These are phyloP conservation scores for Nectriaceae sp. DNA, from an alignment of 2,329 filamentous ascomycete genomes.

Conservation along the genomic window DNA sequence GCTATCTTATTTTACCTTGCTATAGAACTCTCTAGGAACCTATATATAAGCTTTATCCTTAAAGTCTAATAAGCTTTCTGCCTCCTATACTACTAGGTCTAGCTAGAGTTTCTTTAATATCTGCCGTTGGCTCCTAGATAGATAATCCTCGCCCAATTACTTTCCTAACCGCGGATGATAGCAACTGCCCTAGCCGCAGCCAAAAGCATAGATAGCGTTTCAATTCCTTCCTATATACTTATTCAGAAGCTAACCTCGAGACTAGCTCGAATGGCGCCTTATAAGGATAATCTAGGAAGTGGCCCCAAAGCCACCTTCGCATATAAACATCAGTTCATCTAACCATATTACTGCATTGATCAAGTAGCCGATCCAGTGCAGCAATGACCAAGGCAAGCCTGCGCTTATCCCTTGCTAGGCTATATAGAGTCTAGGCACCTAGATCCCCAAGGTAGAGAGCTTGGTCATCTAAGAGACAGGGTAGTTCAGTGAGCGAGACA, in stretches of 20 bases:
- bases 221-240: neutral
- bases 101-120: too few relatives aligned
- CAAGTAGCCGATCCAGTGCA: slow-evolving; percentile 2
- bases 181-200: neutral
- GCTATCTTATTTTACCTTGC: too few relatives aligned
- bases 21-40: too few relatives aligned
- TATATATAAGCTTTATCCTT: too few relatives aligned
- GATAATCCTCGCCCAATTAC: too few relatives aligned
- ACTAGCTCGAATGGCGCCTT: slow-evolving; percentile 2
- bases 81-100: too few relatives aligned
- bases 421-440: neutral
- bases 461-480: neutral
- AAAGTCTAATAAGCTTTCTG: too few relatives aligned
- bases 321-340: neutral
- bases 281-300: neutral
- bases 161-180: neutral
- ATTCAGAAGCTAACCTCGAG: neutral
- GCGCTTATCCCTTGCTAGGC: neutral
- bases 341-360: slow-evolving; percentile 1
- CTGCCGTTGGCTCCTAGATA: too few relatives aligned
- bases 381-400: neutral
- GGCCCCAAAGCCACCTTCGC: neutral
- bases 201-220: slow-evolving; percentile 1
- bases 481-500: neutral
- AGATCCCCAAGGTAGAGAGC: neutral